Evolutionary conservation across 1,139 yeast species (phyloP), one percentile per base, ranked within the genome.

Genomic region (Scheffersomyces cryptocercus): DNA sequence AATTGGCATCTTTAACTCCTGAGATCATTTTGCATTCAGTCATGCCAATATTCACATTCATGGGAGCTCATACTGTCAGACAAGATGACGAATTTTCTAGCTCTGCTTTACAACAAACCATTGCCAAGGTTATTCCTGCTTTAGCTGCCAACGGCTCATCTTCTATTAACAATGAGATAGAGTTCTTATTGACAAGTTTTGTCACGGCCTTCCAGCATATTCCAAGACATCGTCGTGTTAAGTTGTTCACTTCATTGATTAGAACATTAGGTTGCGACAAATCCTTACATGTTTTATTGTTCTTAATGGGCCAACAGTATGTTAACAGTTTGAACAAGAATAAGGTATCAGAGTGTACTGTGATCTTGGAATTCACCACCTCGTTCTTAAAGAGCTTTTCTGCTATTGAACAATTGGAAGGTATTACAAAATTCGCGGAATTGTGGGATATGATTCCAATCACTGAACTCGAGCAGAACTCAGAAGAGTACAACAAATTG

Each of bases 41-140:
- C 11, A 93, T 93, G 99, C 99, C 99, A 14, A 91, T 93, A 43
- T 93, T 93, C 71, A 95, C 99, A 0, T 95, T 93, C 58, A 93
- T 93, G 99, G 99, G 99, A 45, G 96, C 98, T 28, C 96, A 90
- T 58, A 90, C 98, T 10, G 81, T 95, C 41, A 85, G 97, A 59
- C 97, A 93, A 68, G 99, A 93, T 64, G 98, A 93, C 62, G 97
- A 90, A 58, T 91, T 88, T 61, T 88, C 97, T 2, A 87, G 87
- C 37, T 86, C 88, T 51, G 97, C 93, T 33, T 89, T 95, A 50
- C 96, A 90, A 58, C 95, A 89, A 62, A 93, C 99, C 3, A 86
- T 93, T 42, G 74, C 88, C 12, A 85, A 88, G 55, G 97, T 93
- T 40, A 84, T 93, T 37, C 99, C 99, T 3, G 97, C 98, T 0